Evolutionary conservation across 257 asterid genomes (phyloP).

Genomic region (Paraleonurus japonicus): DNA sequence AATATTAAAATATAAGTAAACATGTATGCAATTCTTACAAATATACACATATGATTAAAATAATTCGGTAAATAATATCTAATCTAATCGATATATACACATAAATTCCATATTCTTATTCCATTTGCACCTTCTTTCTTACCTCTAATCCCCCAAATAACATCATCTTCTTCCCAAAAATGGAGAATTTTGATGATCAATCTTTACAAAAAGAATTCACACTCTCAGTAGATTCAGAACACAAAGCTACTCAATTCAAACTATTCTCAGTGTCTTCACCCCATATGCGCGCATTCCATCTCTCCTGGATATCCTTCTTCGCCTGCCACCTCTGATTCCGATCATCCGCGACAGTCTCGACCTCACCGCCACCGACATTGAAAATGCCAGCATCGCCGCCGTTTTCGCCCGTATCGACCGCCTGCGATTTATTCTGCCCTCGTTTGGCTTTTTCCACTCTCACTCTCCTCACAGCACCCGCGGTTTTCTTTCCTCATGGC

Average conservation of each 20-base stretch:
- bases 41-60: no score
- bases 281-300: constrained; percentile 88
- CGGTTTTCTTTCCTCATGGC: constrained; percentile 65
- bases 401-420: constrained; percentile 72
- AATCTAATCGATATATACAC: no score
- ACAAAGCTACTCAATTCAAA: constrained; percentile 59
- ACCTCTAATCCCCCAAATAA: background rate
- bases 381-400: constrained; percentile 87
- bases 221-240: constrained; percentile 81
- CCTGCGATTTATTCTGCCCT: constrained; percentile 79
- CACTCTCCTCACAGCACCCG: constrained; percentile 70
- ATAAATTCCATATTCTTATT: no score
- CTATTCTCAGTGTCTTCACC: constrained; percentile 55
- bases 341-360: constrained; percentile 80
- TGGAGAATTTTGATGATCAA: constrained; percentile 42
- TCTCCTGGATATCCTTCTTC: constrained; percentile 84
- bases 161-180: background rate
- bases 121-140: no score
- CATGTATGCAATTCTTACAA: no score
- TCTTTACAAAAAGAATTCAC: no score
- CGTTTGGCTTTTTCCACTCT: constrained; percentile 71
- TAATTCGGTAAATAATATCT: no score
- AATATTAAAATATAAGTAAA: no score
- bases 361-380: constrained; percentile 77
- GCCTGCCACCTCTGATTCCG: constrained; percentile 87